Evolutionary conservation across 352 stramenopile genomes (phyloP), one percentile per base, ranked within the genome.

Genomic region (Thalassiosira hispida): DNA sequence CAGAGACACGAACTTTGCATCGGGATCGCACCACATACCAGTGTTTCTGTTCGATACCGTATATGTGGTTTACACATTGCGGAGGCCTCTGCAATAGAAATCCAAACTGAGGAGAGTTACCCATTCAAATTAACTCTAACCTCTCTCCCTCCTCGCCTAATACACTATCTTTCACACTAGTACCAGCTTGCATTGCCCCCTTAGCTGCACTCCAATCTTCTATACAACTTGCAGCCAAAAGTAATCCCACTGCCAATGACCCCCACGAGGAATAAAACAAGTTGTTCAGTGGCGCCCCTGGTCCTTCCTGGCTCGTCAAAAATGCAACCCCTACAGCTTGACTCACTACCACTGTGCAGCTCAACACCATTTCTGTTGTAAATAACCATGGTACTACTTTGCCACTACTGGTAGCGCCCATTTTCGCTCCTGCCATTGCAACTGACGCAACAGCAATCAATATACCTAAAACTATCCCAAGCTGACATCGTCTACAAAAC

Each of bases 221-320:
- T 11, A 89, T 78, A 57, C 84, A 86, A 46, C 67, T 88, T 35
- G 74, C 74, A 16, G 79, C 51, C 27, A 93, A 69, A 20, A 90
- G 20, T 42, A 87, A 57, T 44, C 53, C 74, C 18, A 46, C 51
- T 18, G 85, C 35, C 52, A 91, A 81, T 20, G 71, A 80, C 53
- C 85, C 77, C 88, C 88, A 93, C 23, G 66, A 79, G 33, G 86
- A 91, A 65, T 92, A 93, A 74, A 91, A 93, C 5, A 93, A 59
- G 73, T 93, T 93, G 27, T 86, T 86, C 61, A 91, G 77, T 6
- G 77, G 64, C 53, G 73, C 64, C 40, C 85, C 88, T 6, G 87
- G 87, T 49, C 85, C 87, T n/a, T 82, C 72, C 42, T 81, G 67
- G 8, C 83, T 85, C 4, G 75, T 83, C 60, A 83, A 71, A 49